Percentiles rank a stretch among this genome's conserved stretches.
These are phyloP conservation scores for Lactarius deliciosus DNA, from an alignment of 768 basidiomycete species.

Conservation along the genomic window DNA sequence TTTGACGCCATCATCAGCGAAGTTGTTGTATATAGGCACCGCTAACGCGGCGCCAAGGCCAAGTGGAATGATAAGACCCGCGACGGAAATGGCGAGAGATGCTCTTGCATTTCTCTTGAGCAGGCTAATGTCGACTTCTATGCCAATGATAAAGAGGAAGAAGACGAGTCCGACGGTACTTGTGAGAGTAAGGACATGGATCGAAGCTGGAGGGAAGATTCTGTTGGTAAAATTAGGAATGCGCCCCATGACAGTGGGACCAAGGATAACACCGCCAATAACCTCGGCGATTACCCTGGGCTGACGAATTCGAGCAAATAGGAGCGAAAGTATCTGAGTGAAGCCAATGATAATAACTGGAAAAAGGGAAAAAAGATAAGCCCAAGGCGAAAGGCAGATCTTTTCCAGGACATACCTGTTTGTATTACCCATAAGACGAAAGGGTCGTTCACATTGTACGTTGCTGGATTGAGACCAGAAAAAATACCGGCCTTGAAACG, in stretches of 20 bases:
- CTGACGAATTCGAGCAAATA: conserved; percentile 71
- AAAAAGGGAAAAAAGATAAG: conserved; percentile 7
- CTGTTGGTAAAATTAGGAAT: conserved; percentile 64
- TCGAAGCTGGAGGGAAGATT: conserved; percentile 42
- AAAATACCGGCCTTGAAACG: conserved; percentile 67
- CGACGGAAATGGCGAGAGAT: conserved; percentile 57
- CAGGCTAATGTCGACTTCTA: conserved; percentile 77
- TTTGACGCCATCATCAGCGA: conserved; percentile 54
- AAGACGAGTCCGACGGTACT: conserved; percentile 73
- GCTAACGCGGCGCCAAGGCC: conserved; percentile 76
- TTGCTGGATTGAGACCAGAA: conserved; percentile 68
- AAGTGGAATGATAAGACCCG: conserved; percentile 75
- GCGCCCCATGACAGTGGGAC: conserved; percentile 67
- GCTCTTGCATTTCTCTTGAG: conserved; percentile 62
- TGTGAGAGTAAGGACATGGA: conserved; percentile 66
- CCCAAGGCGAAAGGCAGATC: background rate
- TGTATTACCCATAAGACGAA: conserved; percentile 76
- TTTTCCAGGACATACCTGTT: conserved; percentile 48
- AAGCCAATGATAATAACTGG: conserved; percentile 78
- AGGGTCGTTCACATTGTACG: conserved; percentile 64
- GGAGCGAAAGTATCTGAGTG: conserved; percentile 67
- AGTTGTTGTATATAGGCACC: conserved; percentile 72
- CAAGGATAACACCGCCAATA: conserved; percentile 85
- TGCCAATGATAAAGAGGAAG: conserved; percentile 80
- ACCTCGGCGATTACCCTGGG: conserved; percentile 95